A percentile compares a stretch with the other conserved stretches of the same genome.
Evolutionary conservation across 2,329 filamentous ascomycete genomes (phyloP).

Genomic region (Aspergillus clavatus): DNA sequence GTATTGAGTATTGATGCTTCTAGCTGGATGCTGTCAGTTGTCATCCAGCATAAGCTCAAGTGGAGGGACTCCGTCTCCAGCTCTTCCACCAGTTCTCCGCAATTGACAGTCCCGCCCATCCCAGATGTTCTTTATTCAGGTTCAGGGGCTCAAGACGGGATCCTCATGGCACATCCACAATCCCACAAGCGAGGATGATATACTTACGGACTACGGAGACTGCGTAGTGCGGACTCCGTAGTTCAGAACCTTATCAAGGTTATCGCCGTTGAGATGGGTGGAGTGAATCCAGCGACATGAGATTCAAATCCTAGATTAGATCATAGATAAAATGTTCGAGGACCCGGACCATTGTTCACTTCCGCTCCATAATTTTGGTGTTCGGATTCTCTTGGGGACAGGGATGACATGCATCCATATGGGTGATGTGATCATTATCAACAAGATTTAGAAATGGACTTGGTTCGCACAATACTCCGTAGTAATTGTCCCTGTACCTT

Average conservation of each 20-base stretch:
- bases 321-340: slow-evolving; percentile 11
- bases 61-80: slow-evolving; percentile 1
- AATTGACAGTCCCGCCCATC: slow-evolving; percentile 20
- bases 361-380: slow-evolving; percentile 11
- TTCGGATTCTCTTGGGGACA: not conserved
- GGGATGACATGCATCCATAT: not conserved
- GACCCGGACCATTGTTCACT: slow-evolving; percentile 15
- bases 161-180: slow-evolving; percentile 25
- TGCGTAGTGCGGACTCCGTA: no score
- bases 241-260: slow-evolving; percentile 20
- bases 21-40: not conserved
- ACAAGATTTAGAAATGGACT: no score
- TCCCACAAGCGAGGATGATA: slow-evolving; percentile 19
- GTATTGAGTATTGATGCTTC: not conserved
- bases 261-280: slow-evolving; percentile 15
- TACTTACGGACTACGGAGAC: no score
- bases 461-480: no score
- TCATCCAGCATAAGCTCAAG: not conserved
- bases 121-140: slow-evolving; percentile 13
- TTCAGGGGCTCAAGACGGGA: slow-evolving; percentile 11
- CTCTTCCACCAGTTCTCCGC: slow-evolving; percentile 20
- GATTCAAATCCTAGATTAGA: slow-evolving; percentile 4
- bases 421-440: no score
- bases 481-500: no score
- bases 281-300: slow-evolving; percentile 10